Base-by-base conservation (phyloP, 2,329 filamentous ascomycete species). In the Nemania sp. region DNA sequence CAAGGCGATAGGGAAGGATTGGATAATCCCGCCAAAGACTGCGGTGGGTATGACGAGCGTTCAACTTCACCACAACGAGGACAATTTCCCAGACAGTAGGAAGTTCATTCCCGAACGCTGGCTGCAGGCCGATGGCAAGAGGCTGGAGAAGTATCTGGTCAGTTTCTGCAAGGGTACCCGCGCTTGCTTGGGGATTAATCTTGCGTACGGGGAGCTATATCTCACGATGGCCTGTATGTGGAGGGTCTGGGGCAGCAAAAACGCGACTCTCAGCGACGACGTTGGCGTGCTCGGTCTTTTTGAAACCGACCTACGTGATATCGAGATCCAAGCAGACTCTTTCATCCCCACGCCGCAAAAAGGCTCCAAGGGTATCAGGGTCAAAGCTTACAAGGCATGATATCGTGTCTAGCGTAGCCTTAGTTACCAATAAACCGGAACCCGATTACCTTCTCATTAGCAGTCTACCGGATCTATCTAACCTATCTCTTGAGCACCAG, bases 81-180 rank as follows among this genome's bases (percentile, higher is more conserved):
- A 37, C 13, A 50, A 59, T 29, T 64, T 55, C 52, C 45, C 46
- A 2, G 53, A 64, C 20, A 51, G 50, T 20, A 43, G 52, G 5
- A 47, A 17, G 5, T 64, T 64, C 34, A 25, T 50, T 2, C 55
- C 62, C n/a, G 62, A 64, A 43, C 55, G 62, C 20, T 64, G 62
- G 62, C 52, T 64, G n/a, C 25, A 35, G 10, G 10, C 2, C 7
- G 48, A 57, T 3, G 47, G 43, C 4, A 62, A 59, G 49, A 52
- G 50, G 18, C 20, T 62, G 6, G 62, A 62, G 6, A 64, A 60
- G 34, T 62, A 56, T 15, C 47, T 64, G 4, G 59, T 64, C 11
- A 50, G 45, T 25, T 64, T 64, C 10, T 57, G 59, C 40, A 64
- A 50, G 50, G 62, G 62, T 5, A 52, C 45, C 21, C 55, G 62